Percentiles rank a stretch among this genome's conserved stretches.
Evolutionary conservation across 1,284 basidiomycete species (phyloP).

Genomic region (Quambalaria eucalypti): DNA sequence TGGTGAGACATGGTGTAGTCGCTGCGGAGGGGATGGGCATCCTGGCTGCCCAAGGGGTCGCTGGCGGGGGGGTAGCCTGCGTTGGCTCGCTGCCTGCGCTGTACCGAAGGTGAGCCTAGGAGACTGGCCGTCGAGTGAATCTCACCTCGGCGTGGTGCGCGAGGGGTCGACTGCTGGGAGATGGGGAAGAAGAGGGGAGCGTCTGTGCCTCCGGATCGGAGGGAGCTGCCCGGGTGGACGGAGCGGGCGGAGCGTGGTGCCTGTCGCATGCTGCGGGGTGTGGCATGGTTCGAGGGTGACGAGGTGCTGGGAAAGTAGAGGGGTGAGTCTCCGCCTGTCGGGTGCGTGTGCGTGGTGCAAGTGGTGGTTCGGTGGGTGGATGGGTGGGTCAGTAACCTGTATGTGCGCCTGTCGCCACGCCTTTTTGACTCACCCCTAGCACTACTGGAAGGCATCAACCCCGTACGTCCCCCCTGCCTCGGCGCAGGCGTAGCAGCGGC

Average conservation of each 20-base stretch:
- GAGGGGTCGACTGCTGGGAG: slow-evolving; percentile 30
- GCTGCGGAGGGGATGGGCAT: neutral
- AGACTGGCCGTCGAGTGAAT: slow-evolving; percentile 32
- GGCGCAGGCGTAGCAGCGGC: slow-evolving; percentile 10
- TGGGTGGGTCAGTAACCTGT: neutral
- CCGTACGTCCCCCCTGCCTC: slow-evolving; percentile 3
- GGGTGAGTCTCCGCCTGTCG: slow-evolving; percentile 24
- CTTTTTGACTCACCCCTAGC: slow-evolving; percentile 12
- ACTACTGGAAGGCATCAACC: neutral
- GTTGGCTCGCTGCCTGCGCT: slow-evolving; percentile 53
- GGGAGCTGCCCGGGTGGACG: slow-evolving; percentile 19
- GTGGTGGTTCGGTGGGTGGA: neutral
- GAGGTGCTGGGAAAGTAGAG: slow-evolving; percentile 37
- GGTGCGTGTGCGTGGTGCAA: neutral
- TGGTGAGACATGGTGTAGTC: slow-evolving; percentile 36
- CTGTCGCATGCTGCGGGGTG: slow-evolving; percentile 13
- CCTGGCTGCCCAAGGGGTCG: neutral
- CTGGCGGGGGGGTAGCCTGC: neutral
- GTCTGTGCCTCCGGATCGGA: slow-evolving; percentile 9
- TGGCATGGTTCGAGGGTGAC: slow-evolving; percentile 27
- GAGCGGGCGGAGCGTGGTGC: slow-evolving; percentile 18
- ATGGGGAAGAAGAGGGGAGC: slow-evolving; percentile 42
- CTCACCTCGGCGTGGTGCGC: slow-evolving; percentile 36
- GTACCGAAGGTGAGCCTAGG: slow-evolving; percentile 47
- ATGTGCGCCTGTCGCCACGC: too few species aligned